Conservation (phyloP, 2,329 filamentous ascomycete genomes). For the Ophiosphaerella herpotricha region DNA sequence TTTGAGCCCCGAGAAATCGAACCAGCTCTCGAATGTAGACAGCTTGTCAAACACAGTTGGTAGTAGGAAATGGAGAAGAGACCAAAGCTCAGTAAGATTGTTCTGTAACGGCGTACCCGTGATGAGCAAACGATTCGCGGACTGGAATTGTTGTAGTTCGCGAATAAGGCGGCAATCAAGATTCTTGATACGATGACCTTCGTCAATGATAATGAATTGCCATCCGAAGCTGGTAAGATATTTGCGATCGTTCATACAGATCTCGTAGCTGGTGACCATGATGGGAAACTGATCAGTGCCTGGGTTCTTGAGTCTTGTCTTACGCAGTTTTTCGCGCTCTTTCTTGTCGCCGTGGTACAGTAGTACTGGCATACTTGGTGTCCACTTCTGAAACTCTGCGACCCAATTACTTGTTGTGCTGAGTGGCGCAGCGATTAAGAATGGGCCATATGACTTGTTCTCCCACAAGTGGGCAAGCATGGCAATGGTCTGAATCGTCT, state of each 20-base stretch:
- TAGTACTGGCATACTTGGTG: constrained; percentile 82
- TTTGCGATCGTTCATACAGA: constrained; percentile 87
- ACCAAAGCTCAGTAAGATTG: constrained; percentile 94
- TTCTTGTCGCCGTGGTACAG: constrained; percentile 87
- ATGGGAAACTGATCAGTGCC: constrained; percentile 79
- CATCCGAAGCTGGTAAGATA: constrained; percentile 83
- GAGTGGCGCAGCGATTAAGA: constrained; percentile 85
- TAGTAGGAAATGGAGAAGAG: constrained; percentile 87
- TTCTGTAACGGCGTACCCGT: constrained; percentile 96
- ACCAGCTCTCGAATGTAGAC: constrained; percentile 93
- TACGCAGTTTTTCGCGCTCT: constrained; percentile 76
- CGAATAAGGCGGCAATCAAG: constrained; percentile 90
- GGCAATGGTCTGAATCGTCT: constrained; percentile 89
- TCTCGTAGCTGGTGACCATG: constrained; percentile 94
- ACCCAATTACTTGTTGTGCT: constrained; percentile 97
- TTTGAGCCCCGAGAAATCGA: constrained; percentile 91
- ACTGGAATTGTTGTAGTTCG: constrained; percentile 84
- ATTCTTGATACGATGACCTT: constrained; percentile 97
- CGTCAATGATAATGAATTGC: constrained; percentile 98
- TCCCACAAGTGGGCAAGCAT: constrained; percentile 86
- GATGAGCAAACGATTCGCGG: constrained; percentile 87
- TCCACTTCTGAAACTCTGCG: constrained; percentile 90
- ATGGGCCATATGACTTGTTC: constrained; percentile 84
- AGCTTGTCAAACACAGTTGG: constrained; percentile 92
- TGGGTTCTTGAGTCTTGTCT: constrained; percentile 71